Conservation (phyloP, 176 grass and related monocot genomes). For the Themeda triandra region DNA sequence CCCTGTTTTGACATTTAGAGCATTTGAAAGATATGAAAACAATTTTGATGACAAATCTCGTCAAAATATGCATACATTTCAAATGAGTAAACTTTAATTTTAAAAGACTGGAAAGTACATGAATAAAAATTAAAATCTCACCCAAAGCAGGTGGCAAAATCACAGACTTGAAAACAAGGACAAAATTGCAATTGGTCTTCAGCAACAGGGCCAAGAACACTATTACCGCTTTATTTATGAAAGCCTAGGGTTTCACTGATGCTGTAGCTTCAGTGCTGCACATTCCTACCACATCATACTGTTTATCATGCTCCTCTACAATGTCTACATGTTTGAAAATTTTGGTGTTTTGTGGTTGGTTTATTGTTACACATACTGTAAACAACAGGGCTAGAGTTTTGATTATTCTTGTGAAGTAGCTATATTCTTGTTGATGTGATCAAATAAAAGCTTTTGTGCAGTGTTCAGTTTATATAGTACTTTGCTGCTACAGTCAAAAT, state of each 20-base stretch:
- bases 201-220: background rate
- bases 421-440: conserved; percentile 14
- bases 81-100: background rate
- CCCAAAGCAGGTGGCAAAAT: background rate
- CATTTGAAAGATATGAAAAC: background rate
- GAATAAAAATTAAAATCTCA: background rate
- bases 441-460: conserved; percentile 5
- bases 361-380: background rate
- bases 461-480: background rate
- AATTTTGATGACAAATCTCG: background rate
- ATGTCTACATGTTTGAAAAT: background rate
- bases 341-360: conserved; percentile 10
- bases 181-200: background rate
- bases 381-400: background rate
- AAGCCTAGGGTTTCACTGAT: background rate
- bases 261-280: background rate
- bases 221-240: conserved; percentile 1
- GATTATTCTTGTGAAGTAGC: conserved; percentile 1
- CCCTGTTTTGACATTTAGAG: background rate
- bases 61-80: background rate
- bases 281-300: conserved; percentile 2
- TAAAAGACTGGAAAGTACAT: too few species aligned
- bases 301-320: conserved; percentile 6
- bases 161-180: background rate
- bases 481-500: conserved; percentile 21